Conservation (phyloP, 2,329 filamentous ascomycete species). For the Cercospora sp. region DNA sequence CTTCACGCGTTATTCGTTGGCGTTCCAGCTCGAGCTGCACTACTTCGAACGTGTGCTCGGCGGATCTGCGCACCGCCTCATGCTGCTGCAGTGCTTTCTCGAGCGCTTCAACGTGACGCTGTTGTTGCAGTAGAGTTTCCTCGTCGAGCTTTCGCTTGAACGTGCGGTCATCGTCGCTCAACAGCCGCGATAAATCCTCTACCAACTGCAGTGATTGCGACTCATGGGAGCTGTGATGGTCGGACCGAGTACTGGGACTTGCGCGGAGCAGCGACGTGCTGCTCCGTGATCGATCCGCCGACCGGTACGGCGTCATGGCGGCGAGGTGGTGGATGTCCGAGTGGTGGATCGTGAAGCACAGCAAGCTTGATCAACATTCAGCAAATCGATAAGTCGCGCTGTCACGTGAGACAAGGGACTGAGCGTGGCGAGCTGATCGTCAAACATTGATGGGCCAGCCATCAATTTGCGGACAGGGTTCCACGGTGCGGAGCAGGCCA, state of each 20-base stretch:
- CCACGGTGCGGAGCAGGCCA: background rate
- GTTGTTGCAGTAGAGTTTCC: conserved; percentile 21
- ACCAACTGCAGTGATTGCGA: conserved; percentile 12
- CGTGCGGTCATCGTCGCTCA: conserved; percentile 21
- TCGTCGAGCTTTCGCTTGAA: conserved; percentile 26
- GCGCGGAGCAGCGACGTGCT: conserved; percentile 20
- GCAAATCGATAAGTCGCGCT: background rate
- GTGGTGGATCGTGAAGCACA: background rate
- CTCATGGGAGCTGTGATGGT: conserved; percentile 10
- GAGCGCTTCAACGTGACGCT: conserved; percentile 25
- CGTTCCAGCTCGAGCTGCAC: conserved; percentile 23
- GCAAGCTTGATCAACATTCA: background rate
- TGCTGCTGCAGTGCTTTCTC: conserved; percentile 25
- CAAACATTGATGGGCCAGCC: background rate
- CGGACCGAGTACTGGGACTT: conserved; percentile 13
- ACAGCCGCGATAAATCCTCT: conserved; percentile 23
- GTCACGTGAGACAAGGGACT: background rate
- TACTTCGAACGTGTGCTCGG: conserved; percentile 21
- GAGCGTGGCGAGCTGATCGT: background rate
- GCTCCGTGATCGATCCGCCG: conserved; percentile 16
- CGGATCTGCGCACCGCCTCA: conserved; percentile 21
- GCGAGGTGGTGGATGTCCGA: background rate
- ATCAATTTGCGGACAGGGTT: background rate
- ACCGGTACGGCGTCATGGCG: conserved; percentile 23
- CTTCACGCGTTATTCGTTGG: conserved; percentile 18